Evolutionary conservation across 257 asterid genomes (phyloP).

Genomic region (Ilex aquifolium): DNA sequence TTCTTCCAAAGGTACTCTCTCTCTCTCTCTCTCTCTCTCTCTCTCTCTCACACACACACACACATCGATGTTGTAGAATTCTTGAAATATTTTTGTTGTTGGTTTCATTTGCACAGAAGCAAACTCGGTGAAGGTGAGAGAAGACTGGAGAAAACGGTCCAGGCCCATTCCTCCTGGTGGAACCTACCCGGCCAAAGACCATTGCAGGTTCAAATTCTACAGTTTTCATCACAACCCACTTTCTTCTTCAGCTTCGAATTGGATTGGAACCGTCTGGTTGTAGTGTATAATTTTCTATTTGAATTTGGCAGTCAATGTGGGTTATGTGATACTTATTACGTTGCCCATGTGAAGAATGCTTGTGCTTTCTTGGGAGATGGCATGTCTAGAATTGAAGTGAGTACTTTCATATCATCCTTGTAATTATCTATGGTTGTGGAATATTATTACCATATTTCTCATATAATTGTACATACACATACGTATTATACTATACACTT

Average conservation of each 20-base stretch:
- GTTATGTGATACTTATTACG: slow-evolving; percentile 85
- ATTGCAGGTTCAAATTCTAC: slow-evolving; percentile 63
- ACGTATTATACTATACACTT: too few relatives aligned
- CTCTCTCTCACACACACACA: not conserved
- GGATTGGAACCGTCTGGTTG: too few relatives aligned
- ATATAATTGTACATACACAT: too few relatives aligned
- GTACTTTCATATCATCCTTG: slow-evolving; percentile 7
- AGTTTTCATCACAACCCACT: not conserved
- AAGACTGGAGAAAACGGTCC: slow-evolving; percentile 88
- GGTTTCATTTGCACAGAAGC: slow-evolving; percentile 20
- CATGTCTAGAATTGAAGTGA: slow-evolving; percentile 93
- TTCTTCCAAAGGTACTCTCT: slow-evolving; percentile 1
- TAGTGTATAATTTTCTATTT: slow-evolving; percentile 9
- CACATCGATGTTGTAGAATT: not conserved
- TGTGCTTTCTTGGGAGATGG: slow-evolving; percentile 98
- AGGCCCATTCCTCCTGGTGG: slow-evolving; percentile 93
- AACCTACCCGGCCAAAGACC: slow-evolving; percentile 93
- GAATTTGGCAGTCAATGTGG: slow-evolving; percentile 75
- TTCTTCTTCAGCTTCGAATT: too few relatives aligned
- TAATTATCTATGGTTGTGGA: too few relatives aligned
- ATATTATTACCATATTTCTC: too few relatives aligned
- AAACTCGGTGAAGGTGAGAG: slow-evolving; percentile 65
- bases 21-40: not conserved
- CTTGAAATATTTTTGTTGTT: not conserved
- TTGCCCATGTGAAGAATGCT: slow-evolving; percentile 92